Evolutionary conservation across 331 rosid species (phyloP).

Genomic region (Telfairia occidentalis): DNA sequence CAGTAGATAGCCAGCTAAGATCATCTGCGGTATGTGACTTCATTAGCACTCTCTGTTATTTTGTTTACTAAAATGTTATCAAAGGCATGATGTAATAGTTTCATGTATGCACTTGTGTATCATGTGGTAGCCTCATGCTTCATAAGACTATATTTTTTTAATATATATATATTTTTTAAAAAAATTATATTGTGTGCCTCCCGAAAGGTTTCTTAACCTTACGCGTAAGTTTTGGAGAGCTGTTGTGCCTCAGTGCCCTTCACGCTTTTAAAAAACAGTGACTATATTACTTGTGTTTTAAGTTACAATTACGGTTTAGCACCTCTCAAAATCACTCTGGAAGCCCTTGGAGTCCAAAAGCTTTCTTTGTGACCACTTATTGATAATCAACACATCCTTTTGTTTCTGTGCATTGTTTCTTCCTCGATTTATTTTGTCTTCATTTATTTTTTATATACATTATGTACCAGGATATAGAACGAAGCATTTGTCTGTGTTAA

Average conservation of each 20-base stretch:
- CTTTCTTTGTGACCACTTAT: background rate
- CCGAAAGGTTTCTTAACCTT: background rate
- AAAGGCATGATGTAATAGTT: background rate
- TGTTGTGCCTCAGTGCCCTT: background rate
- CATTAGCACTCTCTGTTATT: conserved; percentile 5
- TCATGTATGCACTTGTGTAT: background rate
- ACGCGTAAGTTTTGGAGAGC: background rate
- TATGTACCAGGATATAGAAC: background rate
- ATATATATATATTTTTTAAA: too few species aligned
- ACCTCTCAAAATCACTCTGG: background rate
- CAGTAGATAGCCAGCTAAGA: conserved; percentile 64
- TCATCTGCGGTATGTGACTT: conserved; percentile 66
- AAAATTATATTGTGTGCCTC: background rate
- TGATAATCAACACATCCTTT: background rate
- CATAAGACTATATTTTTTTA: background rate
- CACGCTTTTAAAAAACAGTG: background rate
- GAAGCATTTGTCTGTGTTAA: background rate
- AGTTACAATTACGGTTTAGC: background rate
- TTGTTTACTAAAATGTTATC: background rate
- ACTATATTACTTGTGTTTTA: background rate
- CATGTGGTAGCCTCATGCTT: background rate
- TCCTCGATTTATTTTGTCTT: background rate
- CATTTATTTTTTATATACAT: background rate
- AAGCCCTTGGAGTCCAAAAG: background rate
- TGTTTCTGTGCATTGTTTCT: background rate